phyloP scores from a whole-genome alignment of 495 filamentous ascomycete species.

The Trichoderma parareesei region DNA sequence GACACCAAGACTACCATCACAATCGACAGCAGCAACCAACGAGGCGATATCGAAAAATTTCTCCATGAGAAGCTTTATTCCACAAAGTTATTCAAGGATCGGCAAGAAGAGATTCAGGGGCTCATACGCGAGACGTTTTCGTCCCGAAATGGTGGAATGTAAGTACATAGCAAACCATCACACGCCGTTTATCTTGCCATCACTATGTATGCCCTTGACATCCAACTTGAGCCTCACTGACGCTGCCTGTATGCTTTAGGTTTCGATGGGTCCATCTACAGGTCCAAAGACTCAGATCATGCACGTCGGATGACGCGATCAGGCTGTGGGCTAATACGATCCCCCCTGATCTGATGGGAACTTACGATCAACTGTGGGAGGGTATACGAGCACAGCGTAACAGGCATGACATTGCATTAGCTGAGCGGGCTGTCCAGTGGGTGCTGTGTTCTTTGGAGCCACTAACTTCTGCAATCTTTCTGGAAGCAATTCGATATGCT shows the following conservation, averaged over 20 bases:
- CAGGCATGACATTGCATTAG: neutral
- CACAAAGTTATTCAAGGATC: conserved; percentile 15
- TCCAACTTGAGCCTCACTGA: too few species aligned
- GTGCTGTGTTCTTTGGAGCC: neutral
- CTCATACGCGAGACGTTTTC: conserved; percentile 16
- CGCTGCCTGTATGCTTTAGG: neutral
- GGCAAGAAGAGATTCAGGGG: conserved; percentile 9
- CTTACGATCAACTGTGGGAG: conserved; percentile 30
- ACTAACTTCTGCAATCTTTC: neutral
- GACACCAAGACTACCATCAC: conserved; percentile 21
- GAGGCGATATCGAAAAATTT: conserved; percentile 17
- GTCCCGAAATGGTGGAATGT: conserved; percentile 15
- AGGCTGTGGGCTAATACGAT: conserved; percentile 22
- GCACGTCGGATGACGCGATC: conserved; percentile 15
- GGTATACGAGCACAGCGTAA: conserved; percentile 12
- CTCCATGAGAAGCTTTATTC: neutral
- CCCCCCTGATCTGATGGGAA: conserved; percentile 20
- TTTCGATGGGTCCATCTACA: conserved; percentile 31
- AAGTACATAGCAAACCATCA: neutral
- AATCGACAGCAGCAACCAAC: conserved; percentile 27
- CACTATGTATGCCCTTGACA: too few species aligned
- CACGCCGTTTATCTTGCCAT: too few species aligned
- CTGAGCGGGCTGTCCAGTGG: neutral
- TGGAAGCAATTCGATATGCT: neutral
- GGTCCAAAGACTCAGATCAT: conserved; percentile 23